Evolutionary conservation across 371 early-diverging fungal genomes (phyloP), one percentile per base, ranked within the genome.

Genomic region (Apophysomyces trapeziformis): DNA sequence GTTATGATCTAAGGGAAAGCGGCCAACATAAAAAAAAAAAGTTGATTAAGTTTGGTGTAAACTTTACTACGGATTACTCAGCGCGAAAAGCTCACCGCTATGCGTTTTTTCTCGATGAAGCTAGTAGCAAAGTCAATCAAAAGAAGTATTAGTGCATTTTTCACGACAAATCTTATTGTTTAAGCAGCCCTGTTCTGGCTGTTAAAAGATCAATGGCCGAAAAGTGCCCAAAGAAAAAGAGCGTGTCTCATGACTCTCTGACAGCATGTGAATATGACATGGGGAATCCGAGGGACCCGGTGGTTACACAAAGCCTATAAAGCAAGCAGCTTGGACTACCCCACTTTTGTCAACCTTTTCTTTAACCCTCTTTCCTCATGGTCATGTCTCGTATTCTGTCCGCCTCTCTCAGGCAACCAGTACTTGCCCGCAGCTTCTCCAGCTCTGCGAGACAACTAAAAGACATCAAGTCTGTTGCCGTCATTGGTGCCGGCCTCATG

Each of bases 401-500:
- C 13, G 56, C 43, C 58, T 41, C 47, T 32, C 38, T 46, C 41
- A 16, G 61, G n/a, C 62, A 58, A 32, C 58, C 66, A n/a, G 44
- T 72, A 21, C 65, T 70, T 45, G 45, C 59, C 63, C 38, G 65
- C 39, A 37, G 38, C 37, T 70, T 73, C 38, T 65, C 73, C 4
- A 78, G 72, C n/a, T 70, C 67, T 7, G 60, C 78, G 36, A 36
- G 56, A 16, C 60, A 63, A 13, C 60, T 71, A 12, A 77, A 76
- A 59, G 75, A 75, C 36, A 79, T 89, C 65, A 64, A 85, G 64
- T 86, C 84, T 50, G 83, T 94, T 45, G 85, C 91, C 4, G 88
- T 94, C 16, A 85, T 90, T 67, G 94, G 94, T 46, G 87, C 92
- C 16, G 94, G 94, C 57, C 84, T 96, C 60, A 98, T 98, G 98